Conservation (phyloP, 805 yeast species). For the Metschnikowia kunwiensis region DNA sequence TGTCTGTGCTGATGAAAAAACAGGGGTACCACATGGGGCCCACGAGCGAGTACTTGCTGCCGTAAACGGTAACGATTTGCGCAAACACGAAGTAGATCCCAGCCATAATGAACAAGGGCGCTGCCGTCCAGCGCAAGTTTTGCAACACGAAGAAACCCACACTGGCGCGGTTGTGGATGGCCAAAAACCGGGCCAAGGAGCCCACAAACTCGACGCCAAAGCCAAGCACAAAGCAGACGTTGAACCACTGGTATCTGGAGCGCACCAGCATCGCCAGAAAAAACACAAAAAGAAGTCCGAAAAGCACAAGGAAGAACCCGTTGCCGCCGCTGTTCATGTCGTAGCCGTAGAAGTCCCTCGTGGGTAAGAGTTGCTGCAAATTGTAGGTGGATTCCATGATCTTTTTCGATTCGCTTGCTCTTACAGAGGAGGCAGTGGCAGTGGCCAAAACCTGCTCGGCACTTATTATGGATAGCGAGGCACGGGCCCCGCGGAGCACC, state of each 20-base stretch:
- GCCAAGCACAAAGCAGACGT: slow-evolving; percentile 36
- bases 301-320: slow-evolving; percentile 29
- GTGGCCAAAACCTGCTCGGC: slow-evolving; percentile 38
- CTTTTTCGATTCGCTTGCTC: slow-evolving; percentile 30
- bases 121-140: slow-evolving; percentile 33
- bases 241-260: slow-evolving; percentile 41
- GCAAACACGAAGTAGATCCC: slow-evolving; percentile 41
- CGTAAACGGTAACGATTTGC: slow-evolving; percentile 37
- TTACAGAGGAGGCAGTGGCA: slow-evolving; percentile 29
- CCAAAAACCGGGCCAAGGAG: slow-evolving; percentile 34
- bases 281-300: slow-evolving; percentile 25
- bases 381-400: slow-evolving; percentile 15
- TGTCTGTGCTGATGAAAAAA: slow-evolving; percentile 36
- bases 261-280: slow-evolving; percentile 25
- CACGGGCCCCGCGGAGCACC: slow-evolving; percentile 33
- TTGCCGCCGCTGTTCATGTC: slow-evolving; percentile 30
- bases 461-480: slow-evolving; percentile 32
- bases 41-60: slow-evolving; percentile 34
- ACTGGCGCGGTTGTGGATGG: slow-evolving; percentile 25
- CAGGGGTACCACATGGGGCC: slow-evolving; percentile 45
- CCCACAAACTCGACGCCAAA: slow-evolving; percentile 37
- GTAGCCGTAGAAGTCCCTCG: slow-evolving; percentile 28
- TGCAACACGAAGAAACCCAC: slow-evolving; percentile 29
- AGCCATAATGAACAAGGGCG: slow-evolving; percentile 43
- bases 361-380: slow-evolving; percentile 10